phyloP scores from a whole-genome alignment of 2,329 filamentous ascomycete species.

The Xylaria sp. region DNA sequence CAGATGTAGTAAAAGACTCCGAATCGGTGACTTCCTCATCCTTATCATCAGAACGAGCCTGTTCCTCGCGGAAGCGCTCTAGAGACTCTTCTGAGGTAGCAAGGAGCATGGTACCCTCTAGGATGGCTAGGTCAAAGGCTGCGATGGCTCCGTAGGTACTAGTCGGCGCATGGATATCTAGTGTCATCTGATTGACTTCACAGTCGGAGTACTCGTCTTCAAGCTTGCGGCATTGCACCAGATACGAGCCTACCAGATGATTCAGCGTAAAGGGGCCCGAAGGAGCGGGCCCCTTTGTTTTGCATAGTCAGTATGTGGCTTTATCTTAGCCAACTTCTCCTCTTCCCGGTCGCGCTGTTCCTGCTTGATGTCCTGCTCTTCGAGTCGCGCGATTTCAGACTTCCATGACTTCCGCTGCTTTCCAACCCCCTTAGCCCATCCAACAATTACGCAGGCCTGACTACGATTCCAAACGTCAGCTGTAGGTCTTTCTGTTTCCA shows the following conservation, averaged over 20 bases:
- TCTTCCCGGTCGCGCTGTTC: constrained; percentile 10
- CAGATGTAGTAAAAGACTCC: background rate
- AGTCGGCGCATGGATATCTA: constrained; percentile 17
- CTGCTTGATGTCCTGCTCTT: background rate
- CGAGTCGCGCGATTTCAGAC: background rate
- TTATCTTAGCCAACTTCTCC: constrained; percentile 11
- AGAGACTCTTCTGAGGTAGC: constrained; percentile 15
- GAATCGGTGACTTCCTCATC: background rate
- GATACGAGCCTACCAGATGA: constrained; percentile 18
- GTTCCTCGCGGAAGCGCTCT: constrained; percentile 15
- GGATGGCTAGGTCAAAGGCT: constrained; percentile 13
- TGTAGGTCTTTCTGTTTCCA: background rate
- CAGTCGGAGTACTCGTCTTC: constrained; percentile 6
- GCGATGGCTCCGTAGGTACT: constrained; percentile 16
- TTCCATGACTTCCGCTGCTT: background rate
- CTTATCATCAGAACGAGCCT: constrained; percentile 3
- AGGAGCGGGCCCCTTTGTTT: constrained; percentile 1
- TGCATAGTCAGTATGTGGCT: constrained; percentile 20
- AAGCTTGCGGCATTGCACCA: constrained; percentile 15
- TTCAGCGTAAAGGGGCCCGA: background rate
- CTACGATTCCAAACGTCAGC: background rate
- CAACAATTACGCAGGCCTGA: constrained; percentile 5
- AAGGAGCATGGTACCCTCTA: constrained; percentile 22
- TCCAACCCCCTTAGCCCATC: constrained; percentile 12
- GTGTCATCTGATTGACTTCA: constrained; percentile 6